These are phyloP conservation scores for Vigna trinervia DNA, from an alignment of 306 rosid genomes.

Conservation along the genomic window DNA sequence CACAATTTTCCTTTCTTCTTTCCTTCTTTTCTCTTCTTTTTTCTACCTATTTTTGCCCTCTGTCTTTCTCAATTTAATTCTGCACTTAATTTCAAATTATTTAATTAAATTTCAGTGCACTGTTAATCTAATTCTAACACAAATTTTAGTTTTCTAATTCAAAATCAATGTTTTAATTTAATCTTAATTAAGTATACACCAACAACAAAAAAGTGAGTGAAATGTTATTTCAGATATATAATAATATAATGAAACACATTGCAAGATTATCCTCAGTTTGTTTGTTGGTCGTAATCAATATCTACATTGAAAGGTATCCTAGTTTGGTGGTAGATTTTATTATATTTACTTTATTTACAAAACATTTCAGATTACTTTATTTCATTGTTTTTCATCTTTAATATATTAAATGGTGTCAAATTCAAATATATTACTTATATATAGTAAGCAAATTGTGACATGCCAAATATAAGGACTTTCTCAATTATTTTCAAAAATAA, in stretches of 20 bases:
- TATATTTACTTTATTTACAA: neutral
- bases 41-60: neutral
- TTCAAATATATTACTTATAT: neutral
- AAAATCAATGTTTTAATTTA: neutral
- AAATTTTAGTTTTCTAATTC: too few relatives aligned
- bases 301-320: neutral
- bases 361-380: neutral
- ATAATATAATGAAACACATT: neutral
- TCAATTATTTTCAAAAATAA: neutral
- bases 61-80: neutral
- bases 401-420: neutral
- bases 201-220: neutral
- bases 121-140: neutral
- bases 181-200: neutral
- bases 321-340: neutral
- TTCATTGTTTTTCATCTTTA: neutral
- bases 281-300: conserved; percentile 2
- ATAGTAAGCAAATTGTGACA: neutral
- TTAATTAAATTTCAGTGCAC: neutral
- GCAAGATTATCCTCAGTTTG: conserved; percentile 11
- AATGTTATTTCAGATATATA: too few relatives aligned
- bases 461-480: neutral
- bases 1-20: conserved; percentile 19
- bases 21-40: neutral
- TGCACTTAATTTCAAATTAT: neutral